Conservation (phyloP, 257 asterid genomes). For the Lavandula angustifolia region DNA sequence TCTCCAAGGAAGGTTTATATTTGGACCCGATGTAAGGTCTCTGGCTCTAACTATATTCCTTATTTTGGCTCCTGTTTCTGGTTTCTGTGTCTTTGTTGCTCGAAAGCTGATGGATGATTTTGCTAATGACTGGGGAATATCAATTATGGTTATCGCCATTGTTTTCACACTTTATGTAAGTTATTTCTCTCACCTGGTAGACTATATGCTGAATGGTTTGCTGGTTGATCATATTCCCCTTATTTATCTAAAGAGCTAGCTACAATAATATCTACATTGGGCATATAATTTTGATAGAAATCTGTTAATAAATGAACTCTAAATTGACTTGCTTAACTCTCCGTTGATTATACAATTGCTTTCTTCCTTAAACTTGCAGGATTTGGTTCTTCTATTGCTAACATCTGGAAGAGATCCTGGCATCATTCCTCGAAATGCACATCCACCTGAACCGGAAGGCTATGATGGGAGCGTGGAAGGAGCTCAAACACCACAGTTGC, state of each 20-base stretch:
- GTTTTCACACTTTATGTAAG: conserved; percentile 75
- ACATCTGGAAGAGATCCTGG: conserved; percentile 99
- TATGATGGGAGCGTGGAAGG: conserved; percentile 76
- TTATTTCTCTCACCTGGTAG: conserved; percentile 23
- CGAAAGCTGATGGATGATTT: conserved; percentile 76
- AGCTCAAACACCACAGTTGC: conserved; percentile 87
- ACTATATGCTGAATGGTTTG: not conserved
- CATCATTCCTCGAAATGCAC: conserved; percentile 87
- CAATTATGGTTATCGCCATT: conserved; percentile 69
- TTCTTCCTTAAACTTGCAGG: conserved; percentile 49
- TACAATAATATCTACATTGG: not conserved
- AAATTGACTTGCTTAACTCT: conserved; percentile 1
- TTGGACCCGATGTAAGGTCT: conserved; percentile 96
- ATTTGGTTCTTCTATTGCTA: conserved; percentile 80
- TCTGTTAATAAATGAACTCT: not conserved
- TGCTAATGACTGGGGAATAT: conserved; percentile 64
- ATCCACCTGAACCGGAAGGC: conserved; percentile 96
- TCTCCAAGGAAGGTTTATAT: conserved; percentile 85
- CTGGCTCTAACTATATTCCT: conserved; percentile 77
- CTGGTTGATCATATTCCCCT: conserved; percentile 7
- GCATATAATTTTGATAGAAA: not conserved
- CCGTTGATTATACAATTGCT: not conserved
- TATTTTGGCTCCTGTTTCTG: conserved; percentile 78
- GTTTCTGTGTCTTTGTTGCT: conserved; percentile 89
- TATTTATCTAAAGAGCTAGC: not conserved